Percentiles rank a stretch among this genome's conserved stretches.
These are phyloP conservation scores for Termitomyces sp. DNA, from an alignment of 768 basidiomycete species.

Conservation along the genomic window DNA sequence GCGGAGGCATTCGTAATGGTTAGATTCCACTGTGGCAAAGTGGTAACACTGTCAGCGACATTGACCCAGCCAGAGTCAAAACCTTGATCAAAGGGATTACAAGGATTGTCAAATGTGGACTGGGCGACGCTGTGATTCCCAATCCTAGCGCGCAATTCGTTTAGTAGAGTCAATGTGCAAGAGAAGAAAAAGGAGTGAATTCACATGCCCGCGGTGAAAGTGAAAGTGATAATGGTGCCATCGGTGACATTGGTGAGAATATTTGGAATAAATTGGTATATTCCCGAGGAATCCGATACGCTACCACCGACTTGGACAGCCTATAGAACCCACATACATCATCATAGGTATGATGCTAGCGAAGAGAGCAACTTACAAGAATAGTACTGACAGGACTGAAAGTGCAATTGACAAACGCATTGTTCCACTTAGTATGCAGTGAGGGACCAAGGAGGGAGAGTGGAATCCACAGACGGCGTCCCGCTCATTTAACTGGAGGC, in stretches of 20 bases:
- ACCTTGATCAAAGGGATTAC: constrained; percentile 39
- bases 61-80: constrained; percentile 54
- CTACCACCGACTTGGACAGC: constrained; percentile 37
- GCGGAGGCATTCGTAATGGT: constrained; percentile 44
- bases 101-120: constrained; percentile 42
- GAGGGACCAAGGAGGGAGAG: background rate
- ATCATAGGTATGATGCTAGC: background rate
- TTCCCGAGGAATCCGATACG: constrained; percentile 22
- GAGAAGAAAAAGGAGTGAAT: constrained; percentile 9
- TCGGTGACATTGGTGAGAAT: constrained; percentile 34
- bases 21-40: constrained; percentile 41
- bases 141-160: constrained; percentile 24
- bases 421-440: background rate
- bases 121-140: constrained; percentile 56
- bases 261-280: constrained; percentile 45
- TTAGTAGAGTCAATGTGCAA: background rate
- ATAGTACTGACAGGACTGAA: constrained; percentile 10
- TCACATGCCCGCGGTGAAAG: constrained; percentile 43
- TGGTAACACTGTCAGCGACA: constrained; percentile 22
- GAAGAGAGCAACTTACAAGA: background rate
- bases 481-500: background rate
- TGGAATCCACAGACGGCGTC: background rate
- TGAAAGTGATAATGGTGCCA: constrained; percentile 47
- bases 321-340: constrained; percentile 13
- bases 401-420: constrained; percentile 11